Evolutionary conservation across 164 flowering plant genomes (phyloP), one percentile per base, ranked within the genome.

Genomic region (Amborella trichopoda): DNA sequence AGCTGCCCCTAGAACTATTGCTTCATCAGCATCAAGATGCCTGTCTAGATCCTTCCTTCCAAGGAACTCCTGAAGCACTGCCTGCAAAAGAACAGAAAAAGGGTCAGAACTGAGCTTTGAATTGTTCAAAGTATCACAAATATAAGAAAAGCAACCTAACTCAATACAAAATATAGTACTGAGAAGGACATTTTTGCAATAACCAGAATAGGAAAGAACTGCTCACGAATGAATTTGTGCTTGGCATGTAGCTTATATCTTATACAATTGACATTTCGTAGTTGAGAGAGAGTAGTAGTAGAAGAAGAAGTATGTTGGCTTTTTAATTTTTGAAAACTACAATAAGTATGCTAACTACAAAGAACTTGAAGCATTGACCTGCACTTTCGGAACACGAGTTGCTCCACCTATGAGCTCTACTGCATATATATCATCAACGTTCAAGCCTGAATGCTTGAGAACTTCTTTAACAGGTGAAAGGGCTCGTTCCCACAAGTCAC

Each of bases 1-100:
- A 34, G 99, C 66, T 26, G 97, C 76, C 41, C 99, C 97, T 60
- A 93, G 93, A 63, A 81, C 97, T 24, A 73, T 73, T 54, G 99
- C 99, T 67, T 93, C 99, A 71, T 93, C 99, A 53, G 99, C 87
- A 71, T 93, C 99, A 55, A 93, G 68, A 68, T 93, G 99, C 61
- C 58, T 88, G 68, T 78, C 99, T 65, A 93, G 61, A 52, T 77
- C 83, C 53, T 74, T 77, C 69, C 79, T 81, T 50, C 95, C 94
- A 53, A 93, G 77, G 65, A 75, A 88, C 52, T 88, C 94, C 63
- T 85, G 97, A 37, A 93, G 81, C 70, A 66, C 85, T 45, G 81
- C 81, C 99, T 93, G 78, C 40, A 62, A 11, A n/a, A n/a, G 24
- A 16, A 34, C 8, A 46, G 11, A 41, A n/a, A 6, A 1, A 22